These are phyloP conservation scores for Lentinula raphanica DNA, from an alignment of 768 basidiomycete species.

Conservation along the genomic window DNA sequence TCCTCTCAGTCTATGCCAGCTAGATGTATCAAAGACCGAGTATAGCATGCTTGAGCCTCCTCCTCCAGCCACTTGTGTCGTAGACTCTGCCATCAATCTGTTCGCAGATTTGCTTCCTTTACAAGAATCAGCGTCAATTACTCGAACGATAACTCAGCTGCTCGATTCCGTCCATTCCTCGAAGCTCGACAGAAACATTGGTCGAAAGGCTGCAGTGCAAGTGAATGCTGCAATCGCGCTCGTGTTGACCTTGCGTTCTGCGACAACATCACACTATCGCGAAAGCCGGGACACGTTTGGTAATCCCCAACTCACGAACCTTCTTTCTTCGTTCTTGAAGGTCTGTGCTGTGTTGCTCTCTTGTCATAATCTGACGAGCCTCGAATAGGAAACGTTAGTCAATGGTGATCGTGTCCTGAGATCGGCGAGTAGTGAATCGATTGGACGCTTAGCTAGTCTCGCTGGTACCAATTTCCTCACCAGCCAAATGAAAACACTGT, in stretches of 20 bases:
- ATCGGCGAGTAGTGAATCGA: slow-evolving; percentile 76
- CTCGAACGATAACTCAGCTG: slow-evolving; percentile 51
- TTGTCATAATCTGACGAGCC: not conserved
- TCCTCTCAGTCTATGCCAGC: slow-evolving; percentile 62
- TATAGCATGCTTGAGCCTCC: slow-evolving; percentile 55
- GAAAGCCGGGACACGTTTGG: slow-evolving; percentile 66
- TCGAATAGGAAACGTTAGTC: slow-evolving; percentile 62
- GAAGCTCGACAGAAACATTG: slow-evolving; percentile 83
- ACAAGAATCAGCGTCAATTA: slow-evolving; percentile 61
- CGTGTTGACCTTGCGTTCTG: slow-evolving; percentile 59
- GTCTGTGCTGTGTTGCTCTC: slow-evolving; percentile 31
- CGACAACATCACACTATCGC: slow-evolving; percentile 45
- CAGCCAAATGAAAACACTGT: slow-evolving; percentile 81
- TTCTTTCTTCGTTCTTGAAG: slow-evolving; percentile 72
- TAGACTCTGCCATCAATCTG: slow-evolving; percentile 85
- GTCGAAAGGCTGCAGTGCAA: slow-evolving; percentile 77
- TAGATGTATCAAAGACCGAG: slow-evolving; percentile 37
- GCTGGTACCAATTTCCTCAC: slow-evolving; percentile 83
- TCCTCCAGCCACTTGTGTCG: slow-evolving; percentile 74
- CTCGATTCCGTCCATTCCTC: slow-evolving; percentile 64
- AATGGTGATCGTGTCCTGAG: slow-evolving; percentile 78
- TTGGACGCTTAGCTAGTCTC: slow-evolving; percentile 81
- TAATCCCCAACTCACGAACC: slow-evolving; percentile 51
- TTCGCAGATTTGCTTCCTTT: slow-evolving; percentile 75
- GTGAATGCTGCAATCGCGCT: slow-evolving; percentile 78